Conservation (phyloP, 2,329 filamentous ascomycete genomes). For the Calonectria naviculata region DNA sequence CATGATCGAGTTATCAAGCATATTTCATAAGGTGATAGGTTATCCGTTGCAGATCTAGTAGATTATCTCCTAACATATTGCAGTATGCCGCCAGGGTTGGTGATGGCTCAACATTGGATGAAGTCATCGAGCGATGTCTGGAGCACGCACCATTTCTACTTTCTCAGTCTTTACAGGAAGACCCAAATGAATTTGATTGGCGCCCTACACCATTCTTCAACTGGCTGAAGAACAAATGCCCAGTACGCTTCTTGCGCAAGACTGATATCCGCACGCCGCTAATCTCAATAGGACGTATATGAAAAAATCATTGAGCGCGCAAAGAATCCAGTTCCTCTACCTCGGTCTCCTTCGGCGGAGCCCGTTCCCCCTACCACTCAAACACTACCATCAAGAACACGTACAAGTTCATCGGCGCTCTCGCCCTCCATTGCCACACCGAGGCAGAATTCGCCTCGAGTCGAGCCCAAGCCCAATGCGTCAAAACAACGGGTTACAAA, state of each 20-base stretch:
- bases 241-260: slow-evolving; percentile 45
- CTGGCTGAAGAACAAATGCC: slow-evolving; percentile 56
- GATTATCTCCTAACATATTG: slow-evolving; percentile 4
- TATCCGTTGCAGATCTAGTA: neutral
- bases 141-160: slow-evolving; percentile 64
- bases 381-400: slow-evolving; percentile 34
- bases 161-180: slow-evolving; percentile 60
- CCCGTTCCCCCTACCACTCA: slow-evolving; percentile 5
- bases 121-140: slow-evolving; percentile 58
- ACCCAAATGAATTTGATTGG: slow-evolving; percentile 52
- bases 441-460: slow-evolving; percentile 27
- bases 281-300: slow-evolving; percentile 38
- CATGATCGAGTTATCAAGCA: slow-evolving; percentile 40
- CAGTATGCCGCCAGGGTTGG: slow-evolving; percentile 65
- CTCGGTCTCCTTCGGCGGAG: slow-evolving; percentile 32
- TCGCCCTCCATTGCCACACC: slow-evolving; percentile 21
- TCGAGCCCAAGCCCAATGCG: slow-evolving; percentile 17
- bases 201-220: slow-evolving; percentile 57
- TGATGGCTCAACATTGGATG: slow-evolving; percentile 62
- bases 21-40: slow-evolving; percentile 47
- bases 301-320: slow-evolving; percentile 33
- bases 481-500: slow-evolving; percentile 27
- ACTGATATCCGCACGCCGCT: neutral
- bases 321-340: slow-evolving; percentile 31
- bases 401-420: slow-evolving; percentile 23